Percentiles rank a stretch among this genome's conserved stretches.
phyloP scores from a whole-genome alignment of 2,329 filamentous ascomycete genomes.

The Verticillium tricorpus region DNA sequence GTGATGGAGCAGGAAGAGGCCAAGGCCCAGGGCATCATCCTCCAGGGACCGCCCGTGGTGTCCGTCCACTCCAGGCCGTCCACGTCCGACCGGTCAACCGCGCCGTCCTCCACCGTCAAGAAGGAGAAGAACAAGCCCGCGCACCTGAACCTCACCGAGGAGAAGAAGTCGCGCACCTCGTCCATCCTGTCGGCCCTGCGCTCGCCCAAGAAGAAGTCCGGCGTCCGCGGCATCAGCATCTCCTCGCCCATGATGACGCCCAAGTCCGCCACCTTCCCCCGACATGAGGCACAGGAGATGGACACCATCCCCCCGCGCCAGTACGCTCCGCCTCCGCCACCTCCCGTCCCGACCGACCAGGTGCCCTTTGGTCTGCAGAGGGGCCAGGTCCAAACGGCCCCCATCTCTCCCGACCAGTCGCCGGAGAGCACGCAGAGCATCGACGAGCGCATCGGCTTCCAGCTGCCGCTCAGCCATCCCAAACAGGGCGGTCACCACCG shows the following conservation, averaged over 20 bases:
- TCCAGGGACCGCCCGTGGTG: conserved; percentile 30
- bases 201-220: conserved; percentile 51
- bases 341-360: conserved; percentile 48
- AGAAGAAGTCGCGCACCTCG: conserved; percentile 53
- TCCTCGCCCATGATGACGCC: conserved; percentile 64
- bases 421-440: conserved; percentile 47
- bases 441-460: conserved; percentile 48
- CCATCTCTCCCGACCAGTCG: conserved; percentile 42
- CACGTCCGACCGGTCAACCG: conserved; percentile 21
- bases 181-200: conserved; percentile 58
- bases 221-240: conserved; percentile 50
- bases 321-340: conserved; percentile 53
- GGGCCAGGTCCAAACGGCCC: conserved; percentile 29
- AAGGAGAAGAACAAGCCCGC: conserved; percentile 45
- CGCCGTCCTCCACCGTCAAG: conserved; percentile 28
- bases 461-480: conserved; percentile 20
- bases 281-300: conserved; percentile 52
- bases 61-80: conserved; percentile 19
- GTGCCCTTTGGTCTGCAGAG: conserved; percentile 25
- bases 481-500: conserved; percentile 25
- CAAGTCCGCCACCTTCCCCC: conserved; percentile 54
- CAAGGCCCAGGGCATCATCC: conserved; percentile 50
- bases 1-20: conserved; percentile 85
- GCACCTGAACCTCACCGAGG: conserved; percentile 41
- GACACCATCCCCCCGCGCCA: conserved; percentile 52